Evolutionary conservation across 768 basidiomycete species (phyloP).

Genomic region (Hypsizygus marmoreus): DNA sequence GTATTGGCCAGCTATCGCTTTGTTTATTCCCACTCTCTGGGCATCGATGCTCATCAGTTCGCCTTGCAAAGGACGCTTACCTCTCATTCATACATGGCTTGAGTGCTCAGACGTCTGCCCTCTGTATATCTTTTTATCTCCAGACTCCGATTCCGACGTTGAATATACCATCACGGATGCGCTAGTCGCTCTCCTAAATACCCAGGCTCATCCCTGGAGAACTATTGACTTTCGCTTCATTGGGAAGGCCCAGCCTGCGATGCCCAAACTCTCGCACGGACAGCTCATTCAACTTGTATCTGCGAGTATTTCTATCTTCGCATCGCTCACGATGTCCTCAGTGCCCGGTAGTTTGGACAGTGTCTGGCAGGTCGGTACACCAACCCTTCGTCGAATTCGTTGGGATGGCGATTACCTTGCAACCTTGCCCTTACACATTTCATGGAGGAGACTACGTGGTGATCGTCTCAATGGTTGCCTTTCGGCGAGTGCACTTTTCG

Average conservation of each 20-base stretch:
- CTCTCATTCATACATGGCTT: constrained; percentile 10
- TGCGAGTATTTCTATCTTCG: constrained; percentile 4
- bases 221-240: constrained; percentile 8
- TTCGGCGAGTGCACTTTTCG: background rate
- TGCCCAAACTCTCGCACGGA: background rate
- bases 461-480: constrained; percentile 1
- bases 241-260: background rate
- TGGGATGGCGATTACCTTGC: constrained; percentile 5
- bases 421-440: background rate
- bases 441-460: constrained; percentile 7
- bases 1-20: constrained; percentile 7
- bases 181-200: constrained; percentile 7
- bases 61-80: background rate
- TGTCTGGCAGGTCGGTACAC: constrained; percentile 6
- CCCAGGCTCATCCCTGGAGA: constrained; percentile 11
- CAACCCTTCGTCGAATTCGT: background rate
- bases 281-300: constrained; percentile 5
- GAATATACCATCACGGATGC: constrained; percentile 1
- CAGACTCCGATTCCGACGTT: background rate
- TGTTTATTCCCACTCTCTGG: constrained; percentile 10
- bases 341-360: constrained; percentile 3
- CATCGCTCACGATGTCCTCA: too few species aligned
- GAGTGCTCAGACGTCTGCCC: constrained; percentile 1
- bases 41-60: constrained; percentile 7
- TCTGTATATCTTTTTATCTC: constrained; percentile 4